Evolutionary conservation across 2,329 filamentous ascomycete genomes (phyloP), one percentile per base, ranked within the genome.

Genomic region (Fusarium neocosmosporiellum): DNA sequence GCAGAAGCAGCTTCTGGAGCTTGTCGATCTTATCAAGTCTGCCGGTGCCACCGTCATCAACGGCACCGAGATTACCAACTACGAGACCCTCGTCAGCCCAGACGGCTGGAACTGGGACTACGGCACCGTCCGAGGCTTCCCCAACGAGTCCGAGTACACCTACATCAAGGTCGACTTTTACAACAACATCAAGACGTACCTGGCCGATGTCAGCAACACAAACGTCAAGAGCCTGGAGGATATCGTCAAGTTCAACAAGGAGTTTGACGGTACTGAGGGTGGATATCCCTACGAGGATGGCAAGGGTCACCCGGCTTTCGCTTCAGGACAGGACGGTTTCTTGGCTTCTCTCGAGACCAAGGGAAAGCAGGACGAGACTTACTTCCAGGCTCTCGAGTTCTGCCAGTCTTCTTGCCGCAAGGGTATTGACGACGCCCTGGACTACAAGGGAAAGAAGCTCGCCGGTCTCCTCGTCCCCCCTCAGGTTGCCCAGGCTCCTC

Each of bases 31-130:
- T 27, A 88, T 95, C 37, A 76, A 88, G 76, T 79, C 80, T 0
- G 89, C 90, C 1, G 92, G 93, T 1, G 92, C 91, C 0, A 91
- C 86, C 2, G 85, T 95, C 43, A 83, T 94, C 76, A 93, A 94
- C 76, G 86, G 87, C 29, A 93, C 91, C 0, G 92, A 95, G 77
- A 85, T 95, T 2, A 89, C 89, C 24, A 84, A 89, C 78, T 88
- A 89, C 75, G 80, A 90, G 76, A 88, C 83, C 0, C 88, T 93
- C 27, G 87, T 94, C 14, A 88, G 87, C 34, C 91, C 89, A 0
- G 79, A 88, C 57, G 91, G 91, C n/a, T 95, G 92, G 92, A 85
- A 94, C 80, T 95, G 93, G 88, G 91, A 93, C 75, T 92, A 89
- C 70, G 91, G 92, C 16, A 85, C 73, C 7, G 86, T 84, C 1